Percentiles rank a stretch among this genome's conserved stretches.
Conservation (phyloP, 257 asterid species). For the Echium plantagineum region DNA sequence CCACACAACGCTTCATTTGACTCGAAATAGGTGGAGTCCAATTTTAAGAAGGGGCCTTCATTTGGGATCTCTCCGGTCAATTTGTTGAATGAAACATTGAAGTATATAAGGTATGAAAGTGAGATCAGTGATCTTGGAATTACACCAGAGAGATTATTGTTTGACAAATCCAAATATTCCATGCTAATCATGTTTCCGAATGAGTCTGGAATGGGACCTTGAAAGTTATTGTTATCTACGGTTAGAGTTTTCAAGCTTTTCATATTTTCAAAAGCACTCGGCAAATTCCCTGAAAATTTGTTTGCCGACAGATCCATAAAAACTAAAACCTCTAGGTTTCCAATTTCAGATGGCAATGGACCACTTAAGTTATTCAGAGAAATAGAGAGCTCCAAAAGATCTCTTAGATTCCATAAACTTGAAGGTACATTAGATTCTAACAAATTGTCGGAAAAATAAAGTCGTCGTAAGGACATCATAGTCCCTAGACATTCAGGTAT, state of each 20-base stretch:
- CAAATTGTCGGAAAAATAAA: background rate
- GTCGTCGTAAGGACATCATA: background rate
- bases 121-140: constrained; percentile 10
- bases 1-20: constrained; percentile 15
- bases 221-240: background rate
- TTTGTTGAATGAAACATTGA: constrained; percentile 6
- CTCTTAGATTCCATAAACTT: constrained; percentile 1
- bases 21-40: background rate
- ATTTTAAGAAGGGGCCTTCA: background rate
- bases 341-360: background rate
- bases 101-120: background rate
- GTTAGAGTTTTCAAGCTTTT: background rate
- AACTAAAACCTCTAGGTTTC: constrained; percentile 1
- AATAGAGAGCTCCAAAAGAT: background rate
- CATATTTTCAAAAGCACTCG: background rate
- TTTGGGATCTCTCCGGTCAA: constrained; percentile 9
- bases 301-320: constrained; percentile 3
- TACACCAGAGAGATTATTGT: constrained; percentile 3
- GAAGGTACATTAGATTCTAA: background rate
- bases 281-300: constrained; percentile 4
- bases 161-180: background rate
- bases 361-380: constrained; percentile 2
- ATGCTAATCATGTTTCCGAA: constrained; percentile 2
- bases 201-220: constrained; percentile 4
- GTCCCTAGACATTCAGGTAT: constrained; percentile 7